phyloP scores from a whole-genome alignment of 257 asterid species.

The Fraxinus anomala region DNA sequence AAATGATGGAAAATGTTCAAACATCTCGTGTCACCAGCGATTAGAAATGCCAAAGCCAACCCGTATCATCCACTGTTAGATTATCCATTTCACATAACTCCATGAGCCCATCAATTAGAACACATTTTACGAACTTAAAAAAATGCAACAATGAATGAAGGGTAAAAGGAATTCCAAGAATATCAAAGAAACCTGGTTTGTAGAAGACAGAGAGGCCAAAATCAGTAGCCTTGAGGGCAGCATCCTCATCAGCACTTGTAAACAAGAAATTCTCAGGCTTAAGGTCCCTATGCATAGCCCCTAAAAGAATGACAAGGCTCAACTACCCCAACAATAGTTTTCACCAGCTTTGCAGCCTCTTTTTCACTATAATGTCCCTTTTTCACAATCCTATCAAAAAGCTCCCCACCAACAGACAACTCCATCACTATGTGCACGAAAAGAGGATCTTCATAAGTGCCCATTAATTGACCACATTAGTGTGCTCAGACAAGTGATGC shows the following conservation, averaged over 20 bases:
- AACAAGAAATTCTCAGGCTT: conserved; percentile 94
- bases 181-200: conserved; percentile 63
- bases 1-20: background rate
- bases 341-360: conserved; percentile 74
- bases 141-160: background rate
- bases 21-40: background rate
- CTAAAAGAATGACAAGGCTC: conserved; percentile 82
- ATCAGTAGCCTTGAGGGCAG: conserved; percentile 85
- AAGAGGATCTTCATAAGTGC: conserved; percentile 68
- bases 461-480: conserved; percentile 74
- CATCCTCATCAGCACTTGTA: conserved; percentile 67
- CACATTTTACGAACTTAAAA: conserved; percentile 4
- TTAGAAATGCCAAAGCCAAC: background rate
- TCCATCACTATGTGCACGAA: conserved; percentile 87
- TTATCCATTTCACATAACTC: background rate
- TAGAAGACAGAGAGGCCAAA: conserved; percentile 89
- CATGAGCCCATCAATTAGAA: background rate
- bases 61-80: background rate
- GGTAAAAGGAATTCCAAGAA: background rate
- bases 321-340: conserved; percentile 77
- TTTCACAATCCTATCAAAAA: conserved; percentile 78
- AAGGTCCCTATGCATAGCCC: conserved; percentile 91
- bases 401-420: conserved; percentile 86
- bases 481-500: conserved; percentile 76
- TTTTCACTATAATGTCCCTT: conserved; percentile 85